Conservation (phyloP, 345 rosid species). For the Rhodomyrtus tomentosa region DNA sequence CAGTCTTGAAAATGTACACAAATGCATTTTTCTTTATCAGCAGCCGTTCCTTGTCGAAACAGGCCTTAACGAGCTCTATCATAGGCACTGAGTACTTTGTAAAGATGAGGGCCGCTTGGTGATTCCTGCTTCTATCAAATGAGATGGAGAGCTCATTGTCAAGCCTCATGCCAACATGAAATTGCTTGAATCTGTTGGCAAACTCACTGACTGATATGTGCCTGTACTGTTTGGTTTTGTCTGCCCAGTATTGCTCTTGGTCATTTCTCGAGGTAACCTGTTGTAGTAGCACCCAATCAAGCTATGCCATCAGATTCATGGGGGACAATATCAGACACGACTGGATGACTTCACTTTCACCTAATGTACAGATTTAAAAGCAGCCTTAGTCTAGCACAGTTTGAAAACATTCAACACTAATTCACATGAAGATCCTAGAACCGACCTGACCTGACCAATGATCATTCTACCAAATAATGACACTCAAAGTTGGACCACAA, state of each 20-base stretch:
- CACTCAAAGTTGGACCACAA: neutral
- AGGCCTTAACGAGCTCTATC: slow-evolving; percentile 52
- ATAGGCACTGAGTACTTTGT: slow-evolving; percentile 40
- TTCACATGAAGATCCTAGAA: neutral
- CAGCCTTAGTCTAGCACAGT: neutral
- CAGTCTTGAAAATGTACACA: slow-evolving; percentile 55
- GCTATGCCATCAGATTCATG: neutral
- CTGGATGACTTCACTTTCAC: neutral
- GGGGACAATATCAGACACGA: neutral
- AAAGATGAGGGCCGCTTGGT: slow-evolving; percentile 58
- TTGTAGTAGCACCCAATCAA: neutral
- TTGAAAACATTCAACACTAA: neutral
- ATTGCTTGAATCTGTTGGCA: slow-evolving; percentile 33
- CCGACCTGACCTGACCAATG: neutral
- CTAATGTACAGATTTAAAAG: neutral
- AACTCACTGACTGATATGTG: slow-evolving; percentile 55
- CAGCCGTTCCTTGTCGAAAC: slow-evolving; percentile 71
- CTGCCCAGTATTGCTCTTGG: slow-evolving; percentile 84
- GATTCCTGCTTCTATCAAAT: slow-evolving; percentile 40
- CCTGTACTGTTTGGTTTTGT: slow-evolving; percentile 41
- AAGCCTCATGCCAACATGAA: slow-evolving; percentile 29
- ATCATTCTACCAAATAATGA: neutral
- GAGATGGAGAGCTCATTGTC: slow-evolving; percentile 42
- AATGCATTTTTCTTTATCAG: slow-evolving; percentile 52
- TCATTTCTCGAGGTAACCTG: slow-evolving; percentile 88